Base-by-base conservation (phyloP, 2,329 filamentous ascomycete genomes). In the Setomelanomma holmii region DNA sequence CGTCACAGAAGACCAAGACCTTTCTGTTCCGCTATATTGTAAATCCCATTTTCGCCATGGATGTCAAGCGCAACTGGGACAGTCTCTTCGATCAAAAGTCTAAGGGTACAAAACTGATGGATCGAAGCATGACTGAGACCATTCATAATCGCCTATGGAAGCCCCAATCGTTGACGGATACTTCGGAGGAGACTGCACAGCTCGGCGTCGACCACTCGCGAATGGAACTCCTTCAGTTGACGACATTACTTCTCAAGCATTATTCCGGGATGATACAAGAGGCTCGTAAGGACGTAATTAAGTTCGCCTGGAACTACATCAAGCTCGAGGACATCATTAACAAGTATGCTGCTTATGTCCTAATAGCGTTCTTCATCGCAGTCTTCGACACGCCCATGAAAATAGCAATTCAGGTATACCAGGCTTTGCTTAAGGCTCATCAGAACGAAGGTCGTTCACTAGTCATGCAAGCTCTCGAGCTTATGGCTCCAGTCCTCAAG, bases 241-340 rank as follows among this genome's bases (percentile, higher is more conserved):
- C 95, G 5, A 93, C 95, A 0, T 87, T 99, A 79, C 81, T 99
- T 34, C 89, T 99, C 75, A 99, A 99, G 71, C 96, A 98, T 67
- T 91, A 99, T 67, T 87, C 93, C 67, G 85, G 86, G 24, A 89
- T 92, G 47, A 84, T 99, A 1, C 90, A 96, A 62, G 95, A 98
- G 67, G 88, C 91, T 2, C 87, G 96, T 33, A 99, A 99, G 75
- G 95, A 99, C 60, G 93, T 99, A 56, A 99, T 99, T 69, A 98
- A 97, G 76, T 99, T 98, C 75, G 93, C 92, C 3, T 99, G 95
- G 95, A 96, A 93, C 16, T 98, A 96, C 71, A 99, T 99, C 66
- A 69, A 71, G 57, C 84, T 99, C n/a, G 96, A 99, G 69, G 95
- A 99, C 74, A 90, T 96, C 51, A 96, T 99, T 79, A 99, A 98